Evolutionary conservation across 2,329 filamentous ascomycete genomes (phyloP).

Genomic region (Tolypocladium tropicale): DNA sequence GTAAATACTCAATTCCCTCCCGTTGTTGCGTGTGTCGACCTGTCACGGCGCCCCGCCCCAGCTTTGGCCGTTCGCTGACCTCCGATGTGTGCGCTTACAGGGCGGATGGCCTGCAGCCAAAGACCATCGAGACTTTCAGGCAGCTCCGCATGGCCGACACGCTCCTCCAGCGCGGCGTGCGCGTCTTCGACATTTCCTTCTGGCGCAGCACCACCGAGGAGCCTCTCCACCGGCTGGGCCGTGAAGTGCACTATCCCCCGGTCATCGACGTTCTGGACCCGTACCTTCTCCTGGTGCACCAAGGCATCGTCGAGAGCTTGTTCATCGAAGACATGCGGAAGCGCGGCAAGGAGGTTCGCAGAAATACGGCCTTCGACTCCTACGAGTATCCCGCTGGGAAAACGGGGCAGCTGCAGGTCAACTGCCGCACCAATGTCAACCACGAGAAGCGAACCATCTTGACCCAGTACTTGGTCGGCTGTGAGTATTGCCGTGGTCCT

Average conservation of each 20-base stretch:
- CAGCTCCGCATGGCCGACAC: constrained; percentile 65
- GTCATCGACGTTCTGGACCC: constrained; percentile 46
- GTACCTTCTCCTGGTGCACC: constrained; percentile 52
- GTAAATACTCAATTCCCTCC: constrained; percentile 15
- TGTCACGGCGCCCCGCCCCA: neutral
- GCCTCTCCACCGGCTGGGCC: constrained; percentile 48
- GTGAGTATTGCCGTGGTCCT: constrained; percentile 24
- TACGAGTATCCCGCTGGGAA: constrained; percentile 36
- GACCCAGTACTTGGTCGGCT: constrained; percentile 58
- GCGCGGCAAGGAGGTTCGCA: constrained; percentile 50
- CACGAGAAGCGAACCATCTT: constrained; percentile 40
- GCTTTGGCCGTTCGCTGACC: neutral
- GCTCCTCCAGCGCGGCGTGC: constrained; percentile 55
- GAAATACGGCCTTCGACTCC: constrained; percentile 54
- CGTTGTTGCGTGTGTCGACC: neutral
- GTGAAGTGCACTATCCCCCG: constrained; percentile 60
- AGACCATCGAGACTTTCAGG: constrained; percentile 67
- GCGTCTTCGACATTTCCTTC: constrained; percentile 65
- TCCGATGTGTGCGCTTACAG: constrained; percentile 19
- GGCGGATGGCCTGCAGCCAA: constrained; percentile 66
- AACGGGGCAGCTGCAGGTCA: constrained; percentile 35
- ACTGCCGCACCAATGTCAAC: constrained; percentile 40
- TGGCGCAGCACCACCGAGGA: constrained; percentile 48
- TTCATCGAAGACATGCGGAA: constrained; percentile 60
- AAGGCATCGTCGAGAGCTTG: constrained; percentile 64